Base-by-base conservation (phyloP, 495 filamentous ascomycete genomes). In the Amorphotheca resinae region DNA sequence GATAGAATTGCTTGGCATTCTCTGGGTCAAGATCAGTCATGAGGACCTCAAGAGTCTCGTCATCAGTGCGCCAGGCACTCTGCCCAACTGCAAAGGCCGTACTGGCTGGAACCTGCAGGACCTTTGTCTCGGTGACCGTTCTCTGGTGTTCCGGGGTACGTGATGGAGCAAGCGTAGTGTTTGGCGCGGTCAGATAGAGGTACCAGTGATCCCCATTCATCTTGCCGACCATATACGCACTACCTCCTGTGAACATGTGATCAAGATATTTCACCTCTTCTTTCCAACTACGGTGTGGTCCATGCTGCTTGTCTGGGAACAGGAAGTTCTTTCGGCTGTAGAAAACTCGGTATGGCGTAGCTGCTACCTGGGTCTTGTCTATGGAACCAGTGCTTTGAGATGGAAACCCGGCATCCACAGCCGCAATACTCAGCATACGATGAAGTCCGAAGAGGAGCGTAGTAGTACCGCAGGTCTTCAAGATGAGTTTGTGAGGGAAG, bases 171-270 rank as follows among this genome's bases (percentile, higher is more conserved):
- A 95, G 70, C 49, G 76, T 62, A 8, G 72, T 81, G 56, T 81
- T 73, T 14, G 93, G 87, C 40, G 84, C 81, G 23, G 93, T 99
- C 58, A 95, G 74, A 62, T 96, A 99, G 30, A 99, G 67, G 56
- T 96, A 96, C 93, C 93, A 99, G 56, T 99, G 93, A 63, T 96
- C 93, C 47, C 91, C 89, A 56, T 99, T 99, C 87, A 96, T 95
- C 63, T 94, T 95, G 51, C 93, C 93, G 48, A 99, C 91, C 88
- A 96, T 93, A 64, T 99, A 99, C 22, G 93, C 93, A 61, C 89
- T 96, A 32, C 93, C 93, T 43, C 84, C 82, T 35, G 81, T 69
- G 59, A 96, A 96, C 54, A 84, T 80, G 53, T 77, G 75, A 64
- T 99, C 93, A 46, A 99, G 70, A 48, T 75, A 91, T 42, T 76